A percentile compares a stretch with the other conserved stretches of the same genome.
These are phyloP conservation scores for Podaxis mareebaensis DNA, from an alignment of 768 basidiomycete genomes.

Conservation along the genomic window DNA sequence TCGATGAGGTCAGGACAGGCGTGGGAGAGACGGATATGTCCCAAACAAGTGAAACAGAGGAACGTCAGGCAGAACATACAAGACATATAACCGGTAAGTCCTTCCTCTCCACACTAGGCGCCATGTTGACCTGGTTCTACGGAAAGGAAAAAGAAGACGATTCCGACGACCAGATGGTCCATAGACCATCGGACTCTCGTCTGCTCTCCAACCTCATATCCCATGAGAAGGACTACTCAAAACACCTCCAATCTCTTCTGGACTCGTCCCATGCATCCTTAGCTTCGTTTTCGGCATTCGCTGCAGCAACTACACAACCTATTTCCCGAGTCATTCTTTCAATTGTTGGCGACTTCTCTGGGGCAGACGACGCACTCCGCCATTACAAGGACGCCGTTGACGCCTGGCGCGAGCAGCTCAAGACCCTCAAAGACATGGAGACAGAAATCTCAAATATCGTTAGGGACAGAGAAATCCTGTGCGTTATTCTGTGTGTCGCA, in stretches of 20 bases:
- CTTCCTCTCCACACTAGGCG: background rate
- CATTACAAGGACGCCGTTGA: slow-evolving; percentile 63
- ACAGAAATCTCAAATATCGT: slow-evolving; percentile 72
- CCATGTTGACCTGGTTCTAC: slow-evolving; percentile 9
- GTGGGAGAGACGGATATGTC: slow-evolving; percentile 12
- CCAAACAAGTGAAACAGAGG: slow-evolving; percentile 2
- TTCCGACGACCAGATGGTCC: slow-evolving; percentile 52
- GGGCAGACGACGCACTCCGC: slow-evolving; percentile 69
- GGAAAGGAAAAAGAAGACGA: background rate
- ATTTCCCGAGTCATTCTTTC: slow-evolving; percentile 54
- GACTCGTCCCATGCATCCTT: slow-evolving; percentile 60
- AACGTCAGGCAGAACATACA: background rate
- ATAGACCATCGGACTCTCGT: slow-evolving; percentile 71
- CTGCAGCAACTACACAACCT: slow-evolving; percentile 61
- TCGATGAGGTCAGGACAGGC: slow-evolving; percentile 6
- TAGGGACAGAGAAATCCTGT: slow-evolving; percentile 83
- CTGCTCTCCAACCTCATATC: slow-evolving; percentile 66
- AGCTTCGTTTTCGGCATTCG: slow-evolving; percentile 71
- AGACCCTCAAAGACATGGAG: slow-evolving; percentile 62
- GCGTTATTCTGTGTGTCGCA: slow-evolving; percentile 28
- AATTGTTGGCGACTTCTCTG: slow-evolving; percentile 58
- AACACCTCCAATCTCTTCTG: slow-evolving; percentile 57
- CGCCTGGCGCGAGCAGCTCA: slow-evolving; percentile 63
- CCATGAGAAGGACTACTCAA: slow-evolving; percentile 72
- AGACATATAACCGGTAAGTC: background rate